Evolutionary conservation across 768 basidiomycete species (phyloP).

Genomic region (Tricholoma terreum): DNA sequence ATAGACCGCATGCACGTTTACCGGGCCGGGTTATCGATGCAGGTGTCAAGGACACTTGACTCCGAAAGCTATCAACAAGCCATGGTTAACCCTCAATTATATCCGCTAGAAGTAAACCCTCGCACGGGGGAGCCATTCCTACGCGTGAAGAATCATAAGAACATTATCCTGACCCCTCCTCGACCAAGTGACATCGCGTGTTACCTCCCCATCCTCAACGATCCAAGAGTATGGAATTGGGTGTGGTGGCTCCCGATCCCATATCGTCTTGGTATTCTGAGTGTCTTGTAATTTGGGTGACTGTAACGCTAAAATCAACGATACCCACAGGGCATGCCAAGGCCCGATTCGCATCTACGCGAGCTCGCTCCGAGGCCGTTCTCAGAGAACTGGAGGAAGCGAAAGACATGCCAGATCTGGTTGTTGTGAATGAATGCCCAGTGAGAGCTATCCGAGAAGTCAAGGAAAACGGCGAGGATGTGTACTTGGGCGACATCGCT

Average conservation of each 20-base stretch:
- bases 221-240: slow-evolving; percentile 44
- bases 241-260: slow-evolving; percentile 47
- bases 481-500: slow-evolving; percentile 46
- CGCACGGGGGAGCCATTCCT: slow-evolving; percentile 41
- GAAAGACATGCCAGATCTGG: slow-evolving; percentile 18
- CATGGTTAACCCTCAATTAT: slow-evolving; percentile 27
- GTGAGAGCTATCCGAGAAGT: slow-evolving; percentile 51
- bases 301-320: slow-evolving; percentile 4
- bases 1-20: too few species aligned
- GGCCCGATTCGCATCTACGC: background rate
- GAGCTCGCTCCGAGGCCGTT: background rate
- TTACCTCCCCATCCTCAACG: slow-evolving; percentile 43
- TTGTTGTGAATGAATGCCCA: slow-evolving; percentile 40
- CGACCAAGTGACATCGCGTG: slow-evolving; percentile 48
- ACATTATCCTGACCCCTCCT: slow-evolving; percentile 61
- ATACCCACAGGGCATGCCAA: background rate
- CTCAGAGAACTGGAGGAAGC: slow-evolving; percentile 24
- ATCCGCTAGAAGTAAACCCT: slow-evolving; percentile 35
- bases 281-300: slow-evolving; percentile 22
- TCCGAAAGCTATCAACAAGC: too few species aligned
- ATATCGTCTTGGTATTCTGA: slow-evolving; percentile 42
- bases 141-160: slow-evolving; percentile 45
- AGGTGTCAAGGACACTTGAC: too few species aligned
- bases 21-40: too few species aligned
- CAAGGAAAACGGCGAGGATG: slow-evolving; percentile 47